Percentiles rank a stretch among this genome's conserved stretches.
Evolutionary conservation across 345 rosid genomes (phyloP).

Genomic region (Eucalyptus cladocalyx): DNA sequence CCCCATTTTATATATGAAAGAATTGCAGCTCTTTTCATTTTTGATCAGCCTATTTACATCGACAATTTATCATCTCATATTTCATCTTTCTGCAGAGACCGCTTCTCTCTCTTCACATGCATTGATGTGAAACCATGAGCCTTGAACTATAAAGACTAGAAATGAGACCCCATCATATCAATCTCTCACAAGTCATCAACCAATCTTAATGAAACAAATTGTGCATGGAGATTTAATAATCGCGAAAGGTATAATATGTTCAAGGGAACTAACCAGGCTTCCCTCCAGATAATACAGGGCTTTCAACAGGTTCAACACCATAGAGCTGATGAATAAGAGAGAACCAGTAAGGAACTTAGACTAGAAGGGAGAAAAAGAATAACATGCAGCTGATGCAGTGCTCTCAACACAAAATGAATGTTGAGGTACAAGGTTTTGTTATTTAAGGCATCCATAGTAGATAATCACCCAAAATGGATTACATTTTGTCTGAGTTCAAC

Average conservation of each 20-base stretch:
- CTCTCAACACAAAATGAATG: background rate
- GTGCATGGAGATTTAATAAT: background rate
- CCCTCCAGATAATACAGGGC: constrained; percentile 72
- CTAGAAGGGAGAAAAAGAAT: background rate
- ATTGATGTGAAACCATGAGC: background rate
- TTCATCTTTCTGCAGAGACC: background rate
- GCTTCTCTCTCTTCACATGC: background rate
- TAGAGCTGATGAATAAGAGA: constrained; percentile 31
- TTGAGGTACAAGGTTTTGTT: background rate
- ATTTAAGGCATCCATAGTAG: background rate
- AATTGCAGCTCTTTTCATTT: background rate
- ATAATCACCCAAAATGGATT: background rate
- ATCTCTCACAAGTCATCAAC: background rate
- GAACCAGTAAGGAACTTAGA: background rate
- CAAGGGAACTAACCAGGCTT: constrained; percentile 55
- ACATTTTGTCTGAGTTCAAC: background rate
- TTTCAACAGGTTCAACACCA: constrained; percentile 87
- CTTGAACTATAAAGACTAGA: background rate
- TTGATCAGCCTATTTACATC: background rate
- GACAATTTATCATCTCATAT: background rate
- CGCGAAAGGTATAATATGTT: background rate
- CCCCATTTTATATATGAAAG: background rate
- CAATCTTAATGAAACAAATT: background rate
- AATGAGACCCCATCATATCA: background rate
- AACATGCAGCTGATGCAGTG: background rate